Conservation (phyloP, 2,329 filamentous ascomycete genomes). For the Aspergillus pseudonomiae region DNA sequence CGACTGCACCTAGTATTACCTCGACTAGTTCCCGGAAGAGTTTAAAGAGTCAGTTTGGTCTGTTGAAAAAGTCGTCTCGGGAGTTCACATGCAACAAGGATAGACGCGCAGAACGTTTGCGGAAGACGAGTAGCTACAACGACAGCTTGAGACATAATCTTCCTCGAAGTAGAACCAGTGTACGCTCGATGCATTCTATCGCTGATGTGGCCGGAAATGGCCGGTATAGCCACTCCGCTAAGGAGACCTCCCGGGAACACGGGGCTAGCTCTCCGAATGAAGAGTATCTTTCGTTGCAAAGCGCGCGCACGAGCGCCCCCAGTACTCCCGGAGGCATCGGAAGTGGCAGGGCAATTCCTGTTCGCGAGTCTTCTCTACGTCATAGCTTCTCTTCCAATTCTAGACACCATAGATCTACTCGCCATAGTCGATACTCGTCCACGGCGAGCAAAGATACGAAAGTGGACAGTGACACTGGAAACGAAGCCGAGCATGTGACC, state of each 20-base stretch:
- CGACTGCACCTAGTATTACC: slow-evolving; percentile 42
- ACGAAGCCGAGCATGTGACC: slow-evolving; percentile 59
- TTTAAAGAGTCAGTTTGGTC: slow-evolving; percentile 36
- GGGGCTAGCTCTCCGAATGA: slow-evolving; percentile 25
- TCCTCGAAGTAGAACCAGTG: slow-evolving; percentile 40
- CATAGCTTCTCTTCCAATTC: slow-evolving; percentile 56
- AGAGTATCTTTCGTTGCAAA: slow-evolving; percentile 41
- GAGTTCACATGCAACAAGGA: slow-evolving; percentile 44
- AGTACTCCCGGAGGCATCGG: slow-evolving; percentile 42
- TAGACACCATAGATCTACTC: slow-evolving; percentile 57
- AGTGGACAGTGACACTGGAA: slow-evolving; percentile 41
- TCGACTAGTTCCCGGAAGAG: slow-evolving; percentile 45
- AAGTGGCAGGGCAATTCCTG: slow-evolving; percentile 62
- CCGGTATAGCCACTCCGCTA: slow-evolving; percentile 23
- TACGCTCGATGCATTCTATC: slow-evolving; percentile 47
- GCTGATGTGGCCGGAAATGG: slow-evolving; percentile 46
- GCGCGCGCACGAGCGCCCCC: slow-evolving; percentile 27
- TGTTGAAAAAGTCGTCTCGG: slow-evolving; percentile 41
- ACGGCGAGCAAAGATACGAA: slow-evolving; percentile 44
- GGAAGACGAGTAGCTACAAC: slow-evolving; percentile 38
- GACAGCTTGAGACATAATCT: slow-evolving; percentile 37
- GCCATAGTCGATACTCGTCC: slow-evolving; percentile 44
- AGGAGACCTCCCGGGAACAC: slow-evolving; percentile 23
- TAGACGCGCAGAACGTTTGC: slow-evolving; percentile 33
- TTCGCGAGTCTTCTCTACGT: slow-evolving; percentile 68